A percentile compares a stretch with the other conserved stretches of the same genome.
Evolutionary conservation across 768 basidiomycete genomes (phyloP).

Genomic region (Terana coerulea): DNA sequence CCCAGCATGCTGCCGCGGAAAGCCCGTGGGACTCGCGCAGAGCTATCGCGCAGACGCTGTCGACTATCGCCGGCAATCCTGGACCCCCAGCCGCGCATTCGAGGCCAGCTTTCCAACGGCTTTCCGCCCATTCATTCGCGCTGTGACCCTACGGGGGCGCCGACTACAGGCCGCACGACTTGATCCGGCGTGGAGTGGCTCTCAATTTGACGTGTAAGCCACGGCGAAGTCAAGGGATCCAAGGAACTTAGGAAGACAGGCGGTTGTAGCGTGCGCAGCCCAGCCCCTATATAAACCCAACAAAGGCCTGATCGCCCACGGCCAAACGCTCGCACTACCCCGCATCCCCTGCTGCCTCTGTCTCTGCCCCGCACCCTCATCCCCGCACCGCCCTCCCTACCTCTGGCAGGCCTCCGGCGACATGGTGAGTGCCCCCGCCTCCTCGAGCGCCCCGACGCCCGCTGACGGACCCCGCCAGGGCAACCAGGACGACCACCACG

Average conservation of each 20-base stretch:
- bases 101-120: background rate
- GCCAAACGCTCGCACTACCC: conserved; percentile 2
- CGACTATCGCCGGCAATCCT: background rate
- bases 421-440: conserved; percentile 4
- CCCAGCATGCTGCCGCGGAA: background rate
- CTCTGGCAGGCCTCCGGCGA: background rate
- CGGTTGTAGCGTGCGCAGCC: conserved; percentile 3
- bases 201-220: conserved; percentile 1
- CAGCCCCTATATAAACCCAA: conserved; percentile 2
- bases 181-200: conserved; percentile 8
- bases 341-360: background rate
- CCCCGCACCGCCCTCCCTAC: background rate
- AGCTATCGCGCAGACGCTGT: background rate
- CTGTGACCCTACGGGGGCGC: background rate
- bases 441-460: background rate
- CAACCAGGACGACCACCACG: conserved; percentile 25
- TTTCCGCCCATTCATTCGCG: conserved; percentile 3
- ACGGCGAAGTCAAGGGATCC: background rate
- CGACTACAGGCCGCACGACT: conserved; percentile 9
- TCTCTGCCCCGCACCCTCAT: background rate
- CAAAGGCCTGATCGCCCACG: background rate
- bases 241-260: conserved; percentile 3
- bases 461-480: conserved; percentile 2
- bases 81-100: background rate
- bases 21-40: no score